Conservation (phyloP, 257 asterid genomes). For the Cinchona pubescens region DNA sequence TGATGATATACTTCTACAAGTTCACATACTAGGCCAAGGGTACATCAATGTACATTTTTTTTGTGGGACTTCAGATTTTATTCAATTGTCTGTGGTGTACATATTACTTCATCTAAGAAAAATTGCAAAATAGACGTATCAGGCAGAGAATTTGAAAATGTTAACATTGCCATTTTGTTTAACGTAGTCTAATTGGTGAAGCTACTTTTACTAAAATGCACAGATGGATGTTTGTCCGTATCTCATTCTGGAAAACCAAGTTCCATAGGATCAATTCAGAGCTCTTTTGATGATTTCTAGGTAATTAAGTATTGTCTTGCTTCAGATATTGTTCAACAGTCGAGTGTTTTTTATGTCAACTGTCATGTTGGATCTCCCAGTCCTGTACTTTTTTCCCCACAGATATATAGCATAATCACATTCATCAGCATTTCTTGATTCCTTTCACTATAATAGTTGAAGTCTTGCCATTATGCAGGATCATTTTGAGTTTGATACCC, state of each 20-base stretch:
- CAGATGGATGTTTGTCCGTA: conserved; percentile 58
- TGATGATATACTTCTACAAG: conserved; percentile 65
- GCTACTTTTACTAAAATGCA: conserved; percentile 55
- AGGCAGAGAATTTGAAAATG: conserved; percentile 4
- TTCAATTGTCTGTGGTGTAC: not conserved
- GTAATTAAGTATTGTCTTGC: conserved; percentile 25
- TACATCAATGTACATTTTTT: conserved; percentile 28
- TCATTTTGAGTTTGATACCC: conserved; percentile 51
- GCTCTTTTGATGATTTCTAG: conserved; percentile 46
- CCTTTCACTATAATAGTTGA: conserved; percentile 10
- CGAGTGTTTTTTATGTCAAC: not conserved
- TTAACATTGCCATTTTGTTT: conserved; percentile 1
- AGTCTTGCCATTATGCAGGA: conserved; percentile 40
- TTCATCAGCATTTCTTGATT: not conserved
- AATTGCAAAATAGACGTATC: not conserved
- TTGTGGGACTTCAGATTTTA: not conserved
- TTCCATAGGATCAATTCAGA: conserved; percentile 34
- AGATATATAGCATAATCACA: not conserved
- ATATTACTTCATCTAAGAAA: not conserved
- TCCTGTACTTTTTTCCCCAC: too few species aligned
- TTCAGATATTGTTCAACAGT: conserved; percentile 2
- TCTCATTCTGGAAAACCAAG: conserved; percentile 32
- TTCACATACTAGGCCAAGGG: conserved; percentile 88
- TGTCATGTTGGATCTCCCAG: conserved; percentile 1
- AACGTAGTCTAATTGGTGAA: conserved; percentile 65